A percentile compares a stretch with the other conserved stretches of the same genome.
phyloP scores from a whole-genome alignment of 768 basidiomycete genomes.

The Psilocybe cyanescens region DNA sequence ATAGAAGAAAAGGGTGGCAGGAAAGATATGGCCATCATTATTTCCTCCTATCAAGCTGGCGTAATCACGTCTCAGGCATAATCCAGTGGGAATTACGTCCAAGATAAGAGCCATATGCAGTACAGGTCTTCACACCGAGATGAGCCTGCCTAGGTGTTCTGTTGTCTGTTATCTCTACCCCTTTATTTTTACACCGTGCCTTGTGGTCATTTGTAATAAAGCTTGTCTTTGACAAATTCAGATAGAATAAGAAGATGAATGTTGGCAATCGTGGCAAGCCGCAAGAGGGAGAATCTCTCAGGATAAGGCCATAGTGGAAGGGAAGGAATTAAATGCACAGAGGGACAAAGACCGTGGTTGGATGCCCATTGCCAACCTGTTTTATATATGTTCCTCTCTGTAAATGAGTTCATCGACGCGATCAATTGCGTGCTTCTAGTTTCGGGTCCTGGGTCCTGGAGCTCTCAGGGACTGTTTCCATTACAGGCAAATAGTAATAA shows the following conservation, averaged over 20 bases:
- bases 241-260: background rate
- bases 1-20: no score
- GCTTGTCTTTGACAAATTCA: background rate
- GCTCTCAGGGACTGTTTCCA: no score
- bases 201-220: background rate
- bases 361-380: background rate
- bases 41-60: background rate
- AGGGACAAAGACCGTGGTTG: background rate
- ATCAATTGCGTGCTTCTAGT: constrained; percentile 15
- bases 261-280: background rate
- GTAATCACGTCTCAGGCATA: background rate
- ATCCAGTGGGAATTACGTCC: background rate
- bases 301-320: background rate
- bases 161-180: background rate
- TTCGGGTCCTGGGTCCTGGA: background rate
- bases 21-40: no score
- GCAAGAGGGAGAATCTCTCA: background rate
- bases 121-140: background rate
- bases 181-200: background rate
- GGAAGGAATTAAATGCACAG: background rate
- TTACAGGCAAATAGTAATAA: no score
- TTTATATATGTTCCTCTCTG: background rate
- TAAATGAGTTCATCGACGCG: background rate
- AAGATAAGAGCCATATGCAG: background rate
- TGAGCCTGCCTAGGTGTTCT: no score